These are phyloP conservation scores for Acanthamoeba healyi DNA, from an alignment of 208 protist genomes.

Conservation along the genomic window DNA sequence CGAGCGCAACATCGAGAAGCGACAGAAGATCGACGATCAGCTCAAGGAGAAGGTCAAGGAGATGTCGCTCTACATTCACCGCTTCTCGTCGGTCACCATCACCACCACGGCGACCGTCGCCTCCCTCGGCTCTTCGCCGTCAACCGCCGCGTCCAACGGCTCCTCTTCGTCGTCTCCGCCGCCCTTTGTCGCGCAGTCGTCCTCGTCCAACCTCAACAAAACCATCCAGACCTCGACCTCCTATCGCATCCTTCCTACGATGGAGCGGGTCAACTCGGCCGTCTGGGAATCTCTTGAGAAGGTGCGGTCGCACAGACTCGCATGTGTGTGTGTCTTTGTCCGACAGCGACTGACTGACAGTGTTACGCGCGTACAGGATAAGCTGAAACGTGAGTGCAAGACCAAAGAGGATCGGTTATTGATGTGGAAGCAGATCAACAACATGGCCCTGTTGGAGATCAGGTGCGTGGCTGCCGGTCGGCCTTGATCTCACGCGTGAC, in stretches of 20 bases:
- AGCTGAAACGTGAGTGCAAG: slow-evolving; percentile 51
- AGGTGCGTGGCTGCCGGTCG: not conserved
- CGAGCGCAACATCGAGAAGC: slow-evolving; percentile 15
- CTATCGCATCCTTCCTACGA: slow-evolving; percentile 44
- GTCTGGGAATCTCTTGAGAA: slow-evolving; percentile 38
- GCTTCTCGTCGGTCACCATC: slow-evolving; percentile 47
- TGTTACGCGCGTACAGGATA: not conserved
- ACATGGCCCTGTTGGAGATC: slow-evolving; percentile 3
- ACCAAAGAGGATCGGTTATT: slow-evolving; percentile 14
- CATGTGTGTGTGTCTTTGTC: not conserved
- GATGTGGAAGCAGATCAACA: slow-evolving; percentile 54
- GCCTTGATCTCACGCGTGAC: not conserved
- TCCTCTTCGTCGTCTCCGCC: not conserved
- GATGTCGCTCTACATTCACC: slow-evolving; percentile 50
- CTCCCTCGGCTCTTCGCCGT: not conserved
- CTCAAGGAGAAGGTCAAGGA: slow-evolving; percentile 58
- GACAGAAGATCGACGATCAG: slow-evolving; percentile 40
- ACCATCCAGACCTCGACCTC: slow-evolving; percentile 47
- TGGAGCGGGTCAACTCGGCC: slow-evolving; percentile 30
- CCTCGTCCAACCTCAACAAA: not conserved
- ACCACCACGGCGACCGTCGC: slow-evolving; percentile 9
- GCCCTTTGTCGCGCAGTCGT: not conserved
- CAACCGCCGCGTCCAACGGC: not conserved
- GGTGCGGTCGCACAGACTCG: not conserved
- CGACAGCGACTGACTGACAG: too few relatives aligned